A percentile compares a stretch with the other conserved stretches of the same genome.
Evolutionary conservation across 2,329 filamentous ascomycete species (phyloP).

Genomic region (Colletotrichum gloeosporioides): DNA sequence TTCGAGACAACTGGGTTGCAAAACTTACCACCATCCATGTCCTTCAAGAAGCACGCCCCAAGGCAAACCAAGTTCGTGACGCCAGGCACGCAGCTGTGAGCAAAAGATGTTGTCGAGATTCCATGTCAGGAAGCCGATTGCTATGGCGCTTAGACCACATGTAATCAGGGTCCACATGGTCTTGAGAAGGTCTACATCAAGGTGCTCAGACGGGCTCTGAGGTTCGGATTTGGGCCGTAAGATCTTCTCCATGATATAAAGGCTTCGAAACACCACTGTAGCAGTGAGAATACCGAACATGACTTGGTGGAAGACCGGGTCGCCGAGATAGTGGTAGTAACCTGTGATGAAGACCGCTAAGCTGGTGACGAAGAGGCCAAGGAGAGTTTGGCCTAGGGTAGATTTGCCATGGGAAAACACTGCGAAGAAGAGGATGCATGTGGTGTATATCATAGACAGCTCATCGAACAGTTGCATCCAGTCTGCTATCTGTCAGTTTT

Average conservation of each 20-base stretch:
- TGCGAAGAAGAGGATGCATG: constrained; percentile 62
- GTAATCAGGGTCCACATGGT: constrained; percentile 79
- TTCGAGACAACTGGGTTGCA: background rate
- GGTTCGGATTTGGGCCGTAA: background rate
- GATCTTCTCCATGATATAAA: background rate
- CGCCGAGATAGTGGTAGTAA: background rate
- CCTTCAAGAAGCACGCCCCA: background rate
- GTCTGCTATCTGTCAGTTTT: constrained; percentile 38
- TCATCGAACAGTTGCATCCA: constrained; percentile 65
- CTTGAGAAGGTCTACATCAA: constrained; percentile 35
- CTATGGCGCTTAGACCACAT: constrained; percentile 38
- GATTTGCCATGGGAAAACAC: constrained; percentile 74
- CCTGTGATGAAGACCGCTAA: background rate
- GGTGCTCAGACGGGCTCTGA: constrained; percentile 33
- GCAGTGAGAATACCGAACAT: background rate
- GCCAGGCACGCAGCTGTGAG: background rate
- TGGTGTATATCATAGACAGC: constrained; percentile 65
- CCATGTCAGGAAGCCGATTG: background rate
- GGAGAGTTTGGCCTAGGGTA: background rate
- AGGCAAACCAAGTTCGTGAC: background rate
- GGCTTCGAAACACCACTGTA: background rate
- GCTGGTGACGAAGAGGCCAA: background rate
- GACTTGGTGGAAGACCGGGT: background rate
- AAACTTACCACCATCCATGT: background rate
- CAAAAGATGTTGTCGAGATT: background rate